phyloP scores from a whole-genome alignment of 2,329 filamentous ascomycete species.

The Nigrospora sphaerica region DNA sequence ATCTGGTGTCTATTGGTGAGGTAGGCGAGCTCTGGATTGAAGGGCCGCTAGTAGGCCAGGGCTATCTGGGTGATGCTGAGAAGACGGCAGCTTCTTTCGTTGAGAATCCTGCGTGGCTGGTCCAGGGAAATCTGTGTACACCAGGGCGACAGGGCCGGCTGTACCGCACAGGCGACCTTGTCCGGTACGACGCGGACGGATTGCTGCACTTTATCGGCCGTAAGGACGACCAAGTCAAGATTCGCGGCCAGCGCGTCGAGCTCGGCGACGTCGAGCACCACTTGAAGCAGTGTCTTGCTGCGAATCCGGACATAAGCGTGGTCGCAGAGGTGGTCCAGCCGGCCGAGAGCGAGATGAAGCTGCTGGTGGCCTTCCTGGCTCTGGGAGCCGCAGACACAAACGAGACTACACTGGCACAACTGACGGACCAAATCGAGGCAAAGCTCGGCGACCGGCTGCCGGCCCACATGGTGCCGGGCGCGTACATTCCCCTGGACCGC shows the following conservation, averaged over 20 bases:
- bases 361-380: background rate
- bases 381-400: too few species aligned
- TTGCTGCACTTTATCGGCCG: constrained; percentile 24
- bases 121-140: background rate
- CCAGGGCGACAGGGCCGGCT: constrained; percentile 2
- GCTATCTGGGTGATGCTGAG: too few species aligned
- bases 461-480: constrained; percentile 11
- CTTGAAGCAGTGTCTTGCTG: background rate
- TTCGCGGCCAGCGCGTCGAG: constrained; percentile 43
- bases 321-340: background rate
- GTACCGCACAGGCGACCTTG: constrained; percentile 26
- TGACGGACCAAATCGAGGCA: background rate
- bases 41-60: too few species aligned
- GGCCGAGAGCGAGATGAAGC: background rate
- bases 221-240: constrained; percentile 42
- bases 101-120: constrained; percentile 1
- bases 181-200: constrained; percentile 16
- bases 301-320: background rate
- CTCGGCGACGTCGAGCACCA: constrained; percentile 20
- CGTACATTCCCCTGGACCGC: background rate
- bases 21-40: too few species aligned
- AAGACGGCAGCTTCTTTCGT: constrained; percentile 4
- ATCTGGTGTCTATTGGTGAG: constrained; percentile 1
- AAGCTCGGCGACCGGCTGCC: constrained; percentile 18
- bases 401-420: too few species aligned